These are phyloP conservation scores for Pyrenophora teres DNA, from an alignment of 2,329 filamentous ascomycete genomes.

Conservation along the genomic window DNA sequence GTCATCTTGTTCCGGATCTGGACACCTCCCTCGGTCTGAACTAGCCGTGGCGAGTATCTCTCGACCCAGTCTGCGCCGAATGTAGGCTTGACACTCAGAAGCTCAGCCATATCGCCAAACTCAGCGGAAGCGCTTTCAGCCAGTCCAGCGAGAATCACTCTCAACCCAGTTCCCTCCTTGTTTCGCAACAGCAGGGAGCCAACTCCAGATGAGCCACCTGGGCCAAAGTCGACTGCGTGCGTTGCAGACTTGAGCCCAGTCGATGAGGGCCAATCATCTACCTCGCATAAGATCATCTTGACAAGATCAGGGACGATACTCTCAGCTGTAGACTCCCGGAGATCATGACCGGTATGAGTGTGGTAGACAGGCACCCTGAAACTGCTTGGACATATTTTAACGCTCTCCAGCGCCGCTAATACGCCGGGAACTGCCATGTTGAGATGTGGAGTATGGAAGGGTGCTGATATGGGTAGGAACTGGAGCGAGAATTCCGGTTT, in stretches of 20 bases:
- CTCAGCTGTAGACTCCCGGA: conserved; percentile 17
- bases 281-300: conserved; percentile 18
- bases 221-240: conserved; percentile 30
- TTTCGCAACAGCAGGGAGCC: conserved; percentile 21
- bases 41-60: conserved; percentile 6
- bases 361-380: conserved; percentile 25
- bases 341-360: conserved; percentile 20
- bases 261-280: conserved; percentile 26
- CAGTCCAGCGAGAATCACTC: conserved; percentile 23
- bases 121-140: conserved; percentile 11
- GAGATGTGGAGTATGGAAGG: conserved; percentile 50
- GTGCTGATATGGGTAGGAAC: conserved; percentile 50
- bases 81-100: conserved; percentile 1
- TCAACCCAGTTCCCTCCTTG: conserved; percentile 22
- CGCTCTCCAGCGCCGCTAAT: conserved; percentile 17
- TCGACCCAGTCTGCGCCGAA: background rate
- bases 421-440: conserved; percentile 7
- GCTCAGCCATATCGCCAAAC: conserved; percentile 1
- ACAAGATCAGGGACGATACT: conserved; percentile 16
- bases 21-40: conserved; percentile 10
- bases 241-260: conserved; percentile 19
- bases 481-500: conserved; percentile 33
- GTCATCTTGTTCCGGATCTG: conserved; percentile 64
- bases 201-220: conserved; percentile 25
- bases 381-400: conserved; percentile 20